These are phyloP conservation scores for Coemansia asiatica DNA, from an alignment of 192 early-diverging fungal species.

Conservation along the genomic window DNA sequence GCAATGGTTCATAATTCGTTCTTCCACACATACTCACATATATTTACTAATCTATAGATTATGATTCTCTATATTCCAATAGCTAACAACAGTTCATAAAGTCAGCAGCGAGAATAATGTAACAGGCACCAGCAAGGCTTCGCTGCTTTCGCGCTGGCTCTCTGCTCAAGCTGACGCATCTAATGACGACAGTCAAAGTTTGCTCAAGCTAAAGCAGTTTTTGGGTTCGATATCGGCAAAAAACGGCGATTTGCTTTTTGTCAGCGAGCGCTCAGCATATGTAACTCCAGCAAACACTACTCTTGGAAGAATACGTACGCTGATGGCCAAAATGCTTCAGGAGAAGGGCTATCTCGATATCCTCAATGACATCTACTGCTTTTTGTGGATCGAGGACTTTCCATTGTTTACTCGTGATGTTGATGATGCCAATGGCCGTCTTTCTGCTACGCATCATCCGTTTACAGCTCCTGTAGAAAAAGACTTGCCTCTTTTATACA, in stretches of 20 bases:
- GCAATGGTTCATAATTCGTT: too few species aligned
- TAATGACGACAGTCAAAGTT: neutral
- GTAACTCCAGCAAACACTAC: conserved; percentile 58
- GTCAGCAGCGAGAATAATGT: conserved; percentile 15
- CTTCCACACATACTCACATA: too few species aligned
- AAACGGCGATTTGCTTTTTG: conserved; percentile 39
- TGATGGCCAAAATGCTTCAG: conserved; percentile 56
- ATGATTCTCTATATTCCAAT: neutral
- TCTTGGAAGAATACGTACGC: conserved; percentile 61
- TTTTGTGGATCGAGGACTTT: conserved; percentile 88
- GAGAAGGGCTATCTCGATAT: conserved; percentile 56
- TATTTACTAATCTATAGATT: too few species aligned
- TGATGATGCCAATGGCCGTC: conserved; percentile 41
- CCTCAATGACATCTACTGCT: conserved; percentile 57
- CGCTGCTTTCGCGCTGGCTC: conserved; percentile 39
- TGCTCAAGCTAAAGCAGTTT: neutral
- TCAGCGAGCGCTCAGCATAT: conserved; percentile 40
- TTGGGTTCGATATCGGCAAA: conserved; percentile 23
- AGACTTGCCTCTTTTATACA: conserved; percentile 66
- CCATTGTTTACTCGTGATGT: conserved; percentile 80
- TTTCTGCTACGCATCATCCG: conserved; percentile 84
- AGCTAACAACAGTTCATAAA: conserved; percentile 50
- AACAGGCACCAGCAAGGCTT: conserved; percentile 28
- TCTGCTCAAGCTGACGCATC: neutral
- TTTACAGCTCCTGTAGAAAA: conserved; percentile 79